Percentiles rank a stretch among this genome's conserved stretches.
phyloP scores from a whole-genome alignment of 257 asterid genomes.

The Rhazya stricta region DNA sequence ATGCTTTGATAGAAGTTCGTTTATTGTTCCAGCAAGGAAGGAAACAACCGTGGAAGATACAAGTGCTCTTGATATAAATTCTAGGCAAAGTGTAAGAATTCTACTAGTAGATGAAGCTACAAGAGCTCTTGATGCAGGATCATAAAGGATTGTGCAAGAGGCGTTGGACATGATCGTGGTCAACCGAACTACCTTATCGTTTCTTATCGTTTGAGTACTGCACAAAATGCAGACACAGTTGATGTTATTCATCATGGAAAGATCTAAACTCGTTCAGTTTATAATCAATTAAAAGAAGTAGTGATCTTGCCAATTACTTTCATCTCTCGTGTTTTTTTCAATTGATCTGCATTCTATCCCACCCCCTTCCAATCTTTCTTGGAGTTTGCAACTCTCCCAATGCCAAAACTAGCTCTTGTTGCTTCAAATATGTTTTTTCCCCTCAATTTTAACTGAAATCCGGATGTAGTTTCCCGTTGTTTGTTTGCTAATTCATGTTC shows the following conservation, averaged over 20 bases:
- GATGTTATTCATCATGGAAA: conserved; percentile 64
- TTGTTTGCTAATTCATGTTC: neutral
- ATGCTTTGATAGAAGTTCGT: too few relatives aligned
- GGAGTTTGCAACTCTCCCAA: neutral
- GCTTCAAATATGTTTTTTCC: neutral
- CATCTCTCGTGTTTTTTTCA: neutral
- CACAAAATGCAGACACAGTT: conserved; percentile 57
- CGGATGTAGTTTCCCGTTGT: neutral
- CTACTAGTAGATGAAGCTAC: conserved; percentile 56
- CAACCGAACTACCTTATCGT: conserved; percentile 59
- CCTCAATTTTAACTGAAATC: neutral
- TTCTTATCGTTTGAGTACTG: conserved; percentile 67
- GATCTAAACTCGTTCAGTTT: neutral
- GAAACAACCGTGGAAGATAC: too few relatives aligned
- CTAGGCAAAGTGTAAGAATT: too few relatives aligned
- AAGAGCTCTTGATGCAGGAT: conserved; percentile 64
- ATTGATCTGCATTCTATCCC: neutral
- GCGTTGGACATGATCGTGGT: conserved; percentile 51
- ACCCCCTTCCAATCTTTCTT: neutral
- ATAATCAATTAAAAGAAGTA: neutral
- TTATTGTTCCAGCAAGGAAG: too few relatives aligned
- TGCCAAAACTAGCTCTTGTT: too few relatives aligned
- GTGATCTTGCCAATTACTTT: neutral
- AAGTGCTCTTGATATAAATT: too few relatives aligned
- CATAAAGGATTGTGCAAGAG: conserved; percentile 65